These are phyloP conservation scores for Gossypioides kirkii DNA, from an alignment of 345 rosid genomes.

Conservation along the genomic window DNA sequence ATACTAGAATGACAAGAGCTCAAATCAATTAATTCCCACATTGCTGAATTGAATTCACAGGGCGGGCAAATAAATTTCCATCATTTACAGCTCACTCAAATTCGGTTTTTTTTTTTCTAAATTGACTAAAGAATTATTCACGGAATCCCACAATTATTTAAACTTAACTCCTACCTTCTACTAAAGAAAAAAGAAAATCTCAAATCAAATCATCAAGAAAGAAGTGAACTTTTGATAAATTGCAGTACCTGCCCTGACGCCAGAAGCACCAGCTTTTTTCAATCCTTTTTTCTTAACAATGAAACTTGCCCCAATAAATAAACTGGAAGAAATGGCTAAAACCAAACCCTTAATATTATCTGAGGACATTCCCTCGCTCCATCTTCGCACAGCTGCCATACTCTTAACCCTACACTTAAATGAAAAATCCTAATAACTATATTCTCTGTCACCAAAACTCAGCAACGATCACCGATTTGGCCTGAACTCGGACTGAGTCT, in stretches of 20 bases:
- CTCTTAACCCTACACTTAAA: neutral
- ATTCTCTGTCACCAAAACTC: neutral
- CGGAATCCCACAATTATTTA: neutral
- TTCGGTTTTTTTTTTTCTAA: neutral
- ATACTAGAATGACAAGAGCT: neutral
- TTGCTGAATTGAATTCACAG: neutral
- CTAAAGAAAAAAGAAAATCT: neutral
- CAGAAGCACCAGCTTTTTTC: constrained; percentile 66
- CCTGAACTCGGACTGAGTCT: constrained; percentile 3
- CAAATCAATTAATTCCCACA: neutral
- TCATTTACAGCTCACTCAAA: neutral
- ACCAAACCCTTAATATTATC: constrained; percentile 84
- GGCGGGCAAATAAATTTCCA: neutral
- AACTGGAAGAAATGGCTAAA: constrained; percentile 74
- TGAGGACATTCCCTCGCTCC: constrained; percentile 71
- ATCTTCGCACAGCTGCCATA: constrained; percentile 24
- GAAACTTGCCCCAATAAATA: constrained; percentile 84
- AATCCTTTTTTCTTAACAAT: constrained; percentile 86
- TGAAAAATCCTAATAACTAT: neutral
- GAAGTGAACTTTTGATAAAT: neutral
- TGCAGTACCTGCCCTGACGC: constrained; percentile 66
- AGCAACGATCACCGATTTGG: neutral
- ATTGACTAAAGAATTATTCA: neutral
- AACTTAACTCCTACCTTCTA: neutral
- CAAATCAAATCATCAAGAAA: neutral